A percentile compares a stretch with the other conserved stretches of the same genome.
These are phyloP conservation scores for Pseudozyma thailandica DNA, from an alignment of 1,284 basidiomycete genomes.

Conservation along the genomic window DNA sequence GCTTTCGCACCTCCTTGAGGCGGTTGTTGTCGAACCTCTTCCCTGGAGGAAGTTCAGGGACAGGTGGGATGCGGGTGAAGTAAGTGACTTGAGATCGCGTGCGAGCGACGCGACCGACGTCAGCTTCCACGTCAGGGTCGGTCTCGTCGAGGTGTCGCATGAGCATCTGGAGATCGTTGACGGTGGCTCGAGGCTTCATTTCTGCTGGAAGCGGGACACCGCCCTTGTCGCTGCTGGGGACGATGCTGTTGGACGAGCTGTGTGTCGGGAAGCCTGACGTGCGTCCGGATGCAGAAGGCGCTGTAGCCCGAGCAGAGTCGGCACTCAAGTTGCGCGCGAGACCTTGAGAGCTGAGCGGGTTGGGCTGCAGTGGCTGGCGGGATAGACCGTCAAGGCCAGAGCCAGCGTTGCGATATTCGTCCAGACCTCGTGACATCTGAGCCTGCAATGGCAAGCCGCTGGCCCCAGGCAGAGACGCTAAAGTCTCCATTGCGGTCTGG, in stretches of 20 bases:
- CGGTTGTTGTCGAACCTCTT: constrained; percentile 83
- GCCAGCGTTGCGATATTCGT: constrained; percentile 92
- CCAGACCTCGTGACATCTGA: constrained; percentile 88
- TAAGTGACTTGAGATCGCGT: constrained; percentile 76
- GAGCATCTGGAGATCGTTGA: constrained; percentile 85
- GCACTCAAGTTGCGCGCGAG: constrained; percentile 22
- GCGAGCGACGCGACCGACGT: constrained; percentile 71
- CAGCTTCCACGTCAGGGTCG: constrained; percentile 32
- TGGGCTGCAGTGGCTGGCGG: constrained; percentile 24
- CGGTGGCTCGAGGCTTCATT: constrained; percentile 66
- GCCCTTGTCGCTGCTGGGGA: constrained; percentile 66
- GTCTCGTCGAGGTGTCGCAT: constrained; percentile 85
- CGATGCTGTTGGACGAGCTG: constrained; percentile 65
- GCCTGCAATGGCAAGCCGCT: constrained; percentile 89
- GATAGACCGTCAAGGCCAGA: constrained; percentile 84
- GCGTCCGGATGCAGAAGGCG: constrained; percentile 72
- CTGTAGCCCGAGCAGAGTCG: constrained; percentile 19
- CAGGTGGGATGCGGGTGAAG: constrained; percentile 59
- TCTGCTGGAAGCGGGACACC: constrained; percentile 65
- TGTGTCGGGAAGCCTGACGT: constrained; percentile 39
- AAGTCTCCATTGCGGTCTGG: constrained; percentile 47
- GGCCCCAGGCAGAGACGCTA: constrained; percentile 72
- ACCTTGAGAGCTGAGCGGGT: constrained; percentile 11
- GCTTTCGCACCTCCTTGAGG: constrained; percentile 91
- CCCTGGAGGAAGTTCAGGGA: constrained; percentile 51